Evolutionary conservation across 352 stramenopile species (phyloP).

Genomic region (Aphanomyces stellatus): DNA sequence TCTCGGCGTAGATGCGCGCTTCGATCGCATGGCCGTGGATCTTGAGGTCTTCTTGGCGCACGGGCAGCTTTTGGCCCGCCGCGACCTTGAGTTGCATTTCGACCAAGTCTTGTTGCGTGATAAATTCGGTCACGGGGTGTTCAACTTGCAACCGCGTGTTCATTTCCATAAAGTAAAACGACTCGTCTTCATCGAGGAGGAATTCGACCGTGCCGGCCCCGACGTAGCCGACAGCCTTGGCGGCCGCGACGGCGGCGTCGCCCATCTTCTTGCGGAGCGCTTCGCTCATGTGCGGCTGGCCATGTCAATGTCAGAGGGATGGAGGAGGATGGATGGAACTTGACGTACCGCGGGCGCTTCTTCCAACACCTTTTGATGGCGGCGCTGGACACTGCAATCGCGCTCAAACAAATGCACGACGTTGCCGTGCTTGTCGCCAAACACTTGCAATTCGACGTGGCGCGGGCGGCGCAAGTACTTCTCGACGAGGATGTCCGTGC

Average conservation of each 20-base stretch:
- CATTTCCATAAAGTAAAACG: slow-evolving; percentile 96
- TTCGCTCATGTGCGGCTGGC: slow-evolving; percentile 64
- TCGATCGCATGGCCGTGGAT: slow-evolving; percentile 88
- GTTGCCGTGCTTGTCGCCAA: slow-evolving; percentile 87
- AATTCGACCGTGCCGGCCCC: slow-evolving; percentile 92
- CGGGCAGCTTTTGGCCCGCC: slow-evolving; percentile 81
- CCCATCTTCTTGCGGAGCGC: slow-evolving; percentile 82
- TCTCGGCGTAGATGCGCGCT: slow-evolving; percentile 92
- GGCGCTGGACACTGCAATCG: slow-evolving; percentile 86
- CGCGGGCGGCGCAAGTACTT: slow-evolving; percentile 84
- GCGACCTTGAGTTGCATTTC: slow-evolving; percentile 94
- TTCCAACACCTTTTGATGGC: slow-evolving; percentile 93
- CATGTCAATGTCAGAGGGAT: neutral
- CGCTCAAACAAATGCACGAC: slow-evolving; percentile 86
- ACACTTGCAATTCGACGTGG: slow-evolving; percentile 91
- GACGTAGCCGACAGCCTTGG: slow-evolving; percentile 87
- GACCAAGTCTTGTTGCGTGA: slow-evolving; percentile 84
- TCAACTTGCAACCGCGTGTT: slow-evolving; percentile 94
- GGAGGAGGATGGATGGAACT: neutral
- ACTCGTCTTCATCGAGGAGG: slow-evolving; percentile 83
- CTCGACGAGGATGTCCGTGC: slow-evolving; percentile 86
- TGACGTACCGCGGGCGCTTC: slow-evolving; percentile 81
- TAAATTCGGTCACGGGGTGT: slow-evolving; percentile 88
- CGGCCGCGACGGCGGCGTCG: slow-evolving; percentile 78
- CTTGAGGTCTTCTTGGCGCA: slow-evolving; percentile 82